Evolutionary conservation across 2,329 filamentous ascomycete species (phyloP), one percentile per base, ranked within the genome.

Genomic region (Colletotrichum eremochloae): DNA sequence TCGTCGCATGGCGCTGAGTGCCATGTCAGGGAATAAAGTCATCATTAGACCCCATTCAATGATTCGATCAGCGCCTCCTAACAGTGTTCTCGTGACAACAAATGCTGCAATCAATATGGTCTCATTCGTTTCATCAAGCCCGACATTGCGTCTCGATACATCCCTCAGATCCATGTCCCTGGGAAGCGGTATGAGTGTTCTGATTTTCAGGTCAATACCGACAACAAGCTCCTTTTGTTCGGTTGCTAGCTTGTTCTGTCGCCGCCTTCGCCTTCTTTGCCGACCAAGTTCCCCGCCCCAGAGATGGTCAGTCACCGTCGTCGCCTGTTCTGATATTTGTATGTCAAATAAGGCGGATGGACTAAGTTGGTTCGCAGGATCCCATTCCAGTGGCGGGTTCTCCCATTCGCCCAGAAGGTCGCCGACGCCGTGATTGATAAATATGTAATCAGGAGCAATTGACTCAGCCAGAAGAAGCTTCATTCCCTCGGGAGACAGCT

Each of bases 21-120:
- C 86, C 63, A 86, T 83, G 18, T 84, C 82, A 1, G 89, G 90
- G 76, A 90, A 91, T 18, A 90, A 79, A 31, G 84, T 84, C 75
- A 87, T 79, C 70, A 91, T 81, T 52, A 91, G 76, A 12, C 89
- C 89, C 86, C 90, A 91, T 75, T 92, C 90, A 31, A 91, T 83
- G 1, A 84, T 82, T 75, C 87, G 86, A 74, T 90, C 87, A 14
- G 90, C 83, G 8, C 91, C 91, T 12, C 91, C 91, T 8, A 91
- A 81, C 11, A 92, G 80, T 9, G 87, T 87, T 24, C 87, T 85
- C 48, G 91, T 82, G 18, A 88, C 86, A 63, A 92, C 82, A 69
- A 91, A 89, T 3, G 89, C 87, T 24, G 88, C 86, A 63, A 91
- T 81, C 38, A 90, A 81, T 31, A 75, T 62, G 40, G 66, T 50